Percentiles rank a stretch among this genome's conserved stretches.
Conservation (phyloP, 2,329 filamentous ascomycete species). For the Fusarium sterilihyphosum region DNA sequence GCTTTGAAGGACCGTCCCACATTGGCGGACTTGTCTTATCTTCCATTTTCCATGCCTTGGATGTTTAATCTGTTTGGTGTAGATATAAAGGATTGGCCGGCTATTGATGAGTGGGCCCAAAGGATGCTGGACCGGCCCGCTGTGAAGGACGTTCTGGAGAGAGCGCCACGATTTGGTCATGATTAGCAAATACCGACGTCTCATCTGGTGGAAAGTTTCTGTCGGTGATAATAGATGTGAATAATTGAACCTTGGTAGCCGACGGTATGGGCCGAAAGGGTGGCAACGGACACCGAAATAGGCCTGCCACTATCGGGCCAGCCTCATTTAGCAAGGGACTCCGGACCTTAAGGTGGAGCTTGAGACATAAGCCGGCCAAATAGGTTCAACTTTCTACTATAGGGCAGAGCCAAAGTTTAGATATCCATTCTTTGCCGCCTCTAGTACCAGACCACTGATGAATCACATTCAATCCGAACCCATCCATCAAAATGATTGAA, state of each 20-base stretch:
- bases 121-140: background rate
- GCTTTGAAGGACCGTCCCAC: background rate
- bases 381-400: too few species aligned
- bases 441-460: background rate
- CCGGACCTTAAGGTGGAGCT: background rate
- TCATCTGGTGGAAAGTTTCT: too few species aligned
- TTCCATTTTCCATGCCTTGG: background rate
- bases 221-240: background rate
- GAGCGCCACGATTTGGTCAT: background rate
- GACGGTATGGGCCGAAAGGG: background rate
- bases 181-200: background rate
- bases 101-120: background rate
- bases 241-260: background rate
- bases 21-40: background rate
- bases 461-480: background rate
- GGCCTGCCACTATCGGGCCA: background rate
- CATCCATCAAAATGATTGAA: background rate
- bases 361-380: background rate
- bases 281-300: background rate
- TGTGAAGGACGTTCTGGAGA: background rate
- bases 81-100: background rate
- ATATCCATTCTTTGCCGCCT: background rate
- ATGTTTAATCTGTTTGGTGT: background rate
- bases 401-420: background rate
- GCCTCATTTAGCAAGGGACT: background rate